Base-by-base conservation (phyloP, 169 alveolate genomes). In the Eimeria tenella region DNA sequence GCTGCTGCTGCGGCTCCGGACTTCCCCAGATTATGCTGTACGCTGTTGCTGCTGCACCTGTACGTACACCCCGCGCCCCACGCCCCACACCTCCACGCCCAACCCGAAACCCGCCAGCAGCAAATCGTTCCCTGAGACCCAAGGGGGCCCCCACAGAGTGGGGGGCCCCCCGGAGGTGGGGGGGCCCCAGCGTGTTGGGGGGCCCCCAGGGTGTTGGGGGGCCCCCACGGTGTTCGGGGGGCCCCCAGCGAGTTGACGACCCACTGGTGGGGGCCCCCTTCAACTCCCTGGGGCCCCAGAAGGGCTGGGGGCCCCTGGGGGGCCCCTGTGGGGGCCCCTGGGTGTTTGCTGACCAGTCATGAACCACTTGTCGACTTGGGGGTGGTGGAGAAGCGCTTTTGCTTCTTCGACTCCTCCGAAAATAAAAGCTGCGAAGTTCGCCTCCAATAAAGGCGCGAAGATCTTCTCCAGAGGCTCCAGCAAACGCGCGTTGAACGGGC, bases 341-440 rank as follows among this genome's bases (percentile, higher is more conserved):
- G 65, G 65, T 1, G 10, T 58, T 1, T 13, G 77, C 49, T 68
- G 56, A 79, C 94, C 90, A 4, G 94, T 90, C 90, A 90, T 75
- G 81, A 23, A 77, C 91, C 90, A 75, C 74, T 90, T 79, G 7
- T 79, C 83, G 23, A 90, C 90, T 25, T 55, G n/a, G 0, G 86
- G 88, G 84, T 90, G 94, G 42, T 90, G 55, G 3, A 90, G 74
- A 10, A 90, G 83, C 0, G 49, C 52, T 55, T 13, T n/a, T 49
- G 86, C 94, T 56, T 90, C 84, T 3, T 75, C 88, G 21, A 25
- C 74, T 1, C 93, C 93, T 68, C 90, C 75, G 62, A 31, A 73
- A 42, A 77, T 8, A 62, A 77, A 49, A 10, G 91, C 88, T 4
- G 88, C 88, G 62, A 56, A 90, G 42, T 63, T 55, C 13, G 71